Evolutionary conservation across 108 stramenopile genomes (phyloP).

Genomic region (Schizochytrium sp.): DNA sequence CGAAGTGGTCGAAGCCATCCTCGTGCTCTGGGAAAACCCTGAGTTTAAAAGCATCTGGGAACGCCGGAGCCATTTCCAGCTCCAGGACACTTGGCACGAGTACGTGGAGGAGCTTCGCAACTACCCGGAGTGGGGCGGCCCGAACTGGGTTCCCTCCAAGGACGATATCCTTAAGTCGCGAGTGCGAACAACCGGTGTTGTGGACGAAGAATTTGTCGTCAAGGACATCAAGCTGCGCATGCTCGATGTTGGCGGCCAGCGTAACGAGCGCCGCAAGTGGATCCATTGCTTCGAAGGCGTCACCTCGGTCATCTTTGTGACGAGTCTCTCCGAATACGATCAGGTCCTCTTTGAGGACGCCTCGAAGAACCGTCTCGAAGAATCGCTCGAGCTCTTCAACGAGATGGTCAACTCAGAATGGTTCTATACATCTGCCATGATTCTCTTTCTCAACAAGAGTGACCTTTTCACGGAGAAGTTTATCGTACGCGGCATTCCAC

Average conservation of each 20-base stretch:
- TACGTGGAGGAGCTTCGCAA: not conserved
- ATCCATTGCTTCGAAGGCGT: constrained; percentile 44
- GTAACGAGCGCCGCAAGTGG: constrained; percentile 51
- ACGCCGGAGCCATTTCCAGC: constrained; percentile 23
- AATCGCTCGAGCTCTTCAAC: constrained; percentile 31
- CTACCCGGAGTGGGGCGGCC: not conserved
- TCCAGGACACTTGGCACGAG: constrained; percentile 27
- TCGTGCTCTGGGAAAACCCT: constrained; percentile 27
- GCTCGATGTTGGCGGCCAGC: constrained; percentile 50
- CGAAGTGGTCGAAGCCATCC: not conserved
- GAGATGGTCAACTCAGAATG: constrained; percentile 3
- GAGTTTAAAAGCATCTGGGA: constrained; percentile 25
- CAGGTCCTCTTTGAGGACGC: constrained; percentile 33
- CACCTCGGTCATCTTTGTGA: constrained; percentile 29
- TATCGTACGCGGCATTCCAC: not conserved
- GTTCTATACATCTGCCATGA: constrained; percentile 17
- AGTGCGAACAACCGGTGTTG: constrained; percentile 36
- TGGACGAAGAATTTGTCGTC: constrained; percentile 22
- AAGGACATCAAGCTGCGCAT: constrained; percentile 27
- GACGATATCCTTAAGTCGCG: constrained; percentile 28
- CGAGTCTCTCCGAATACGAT: constrained; percentile 27
- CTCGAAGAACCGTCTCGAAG: constrained; percentile 24
- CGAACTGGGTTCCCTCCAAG: constrained; percentile 19
- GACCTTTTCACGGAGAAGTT: constrained; percentile 32
- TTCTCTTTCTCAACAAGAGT: constrained; percentile 37